Percentiles rank a stretch among this genome's conserved stretches.
Evolutionary conservation across 176 grass and related monocot species (phyloP).

Genomic region (Phyllostachys edulis): DNA sequence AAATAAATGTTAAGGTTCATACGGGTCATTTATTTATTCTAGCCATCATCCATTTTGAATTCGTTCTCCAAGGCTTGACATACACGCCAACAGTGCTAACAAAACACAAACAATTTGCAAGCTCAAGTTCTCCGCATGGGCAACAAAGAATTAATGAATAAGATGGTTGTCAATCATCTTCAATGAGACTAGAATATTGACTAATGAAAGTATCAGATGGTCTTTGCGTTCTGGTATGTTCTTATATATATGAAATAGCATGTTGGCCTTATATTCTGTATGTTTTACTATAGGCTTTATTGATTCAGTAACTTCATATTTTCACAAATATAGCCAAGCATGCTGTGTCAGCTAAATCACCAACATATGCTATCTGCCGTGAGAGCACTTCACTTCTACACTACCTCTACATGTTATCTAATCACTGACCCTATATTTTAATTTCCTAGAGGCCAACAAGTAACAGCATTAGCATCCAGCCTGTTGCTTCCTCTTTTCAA

Average conservation of each 20-base stretch:
- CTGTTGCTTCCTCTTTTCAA: background rate
- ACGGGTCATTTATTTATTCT: background rate
- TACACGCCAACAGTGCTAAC: background rate
- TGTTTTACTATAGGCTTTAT: background rate
- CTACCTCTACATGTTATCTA: background rate
- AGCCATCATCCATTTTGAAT: background rate
- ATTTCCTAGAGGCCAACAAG: background rate
- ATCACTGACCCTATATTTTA: background rate
- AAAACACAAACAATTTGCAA: background rate
- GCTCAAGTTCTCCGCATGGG: background rate
- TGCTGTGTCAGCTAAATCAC: background rate
- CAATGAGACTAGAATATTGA: background rate
- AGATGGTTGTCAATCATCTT: constrained; percentile 7
- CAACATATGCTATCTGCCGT: background rate
- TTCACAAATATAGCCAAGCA: background rate
- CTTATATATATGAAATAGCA: background rate
- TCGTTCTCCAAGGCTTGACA: background rate
- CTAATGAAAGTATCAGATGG: background rate
- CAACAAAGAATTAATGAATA: background rate
- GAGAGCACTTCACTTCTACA: background rate
- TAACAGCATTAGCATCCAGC: background rate
- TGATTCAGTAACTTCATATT: background rate
- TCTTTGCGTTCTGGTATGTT: background rate
- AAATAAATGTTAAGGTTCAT: background rate
- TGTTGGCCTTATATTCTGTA: background rate